Conservation (phyloP, 2,329 filamentous ascomycete genomes). For the Exophiala lecanii-corni region DNA sequence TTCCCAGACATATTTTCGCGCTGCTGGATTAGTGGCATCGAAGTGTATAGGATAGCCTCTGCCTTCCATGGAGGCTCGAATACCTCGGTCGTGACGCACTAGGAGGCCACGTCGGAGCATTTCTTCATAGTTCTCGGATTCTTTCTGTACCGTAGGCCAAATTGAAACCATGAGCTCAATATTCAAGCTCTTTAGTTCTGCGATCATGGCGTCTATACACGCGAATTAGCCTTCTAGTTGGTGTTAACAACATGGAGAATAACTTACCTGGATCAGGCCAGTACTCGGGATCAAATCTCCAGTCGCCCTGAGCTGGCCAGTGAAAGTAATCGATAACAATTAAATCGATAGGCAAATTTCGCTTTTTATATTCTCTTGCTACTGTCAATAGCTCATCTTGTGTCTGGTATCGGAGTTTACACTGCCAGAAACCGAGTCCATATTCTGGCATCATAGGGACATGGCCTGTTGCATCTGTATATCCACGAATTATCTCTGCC, state of each 20-base stretch:
- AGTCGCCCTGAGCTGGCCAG: conserved; percentile 62
- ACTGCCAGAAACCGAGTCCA: conserved; percentile 65
- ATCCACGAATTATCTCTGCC: conserved; percentile 51
- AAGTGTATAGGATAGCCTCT: conserved; percentile 57
- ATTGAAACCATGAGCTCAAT: conserved; percentile 66
- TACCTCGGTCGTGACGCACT: conserved; percentile 57
- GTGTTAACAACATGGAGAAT: neutral
- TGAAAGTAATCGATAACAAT: conserved; percentile 67
- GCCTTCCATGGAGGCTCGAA: conserved; percentile 55
- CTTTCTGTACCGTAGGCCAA: conserved; percentile 61
- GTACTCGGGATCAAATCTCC: conserved; percentile 59
- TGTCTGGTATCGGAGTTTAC: conserved; percentile 61
- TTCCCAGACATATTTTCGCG: conserved; percentile 56
- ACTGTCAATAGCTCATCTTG: conserved; percentile 59
- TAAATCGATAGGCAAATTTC: conserved; percentile 56
- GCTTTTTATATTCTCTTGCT: conserved; percentile 54
- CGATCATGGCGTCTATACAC: conserved; percentile 54
- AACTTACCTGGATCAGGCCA: conserved; percentile 58
- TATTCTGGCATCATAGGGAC: conserved; percentile 66
- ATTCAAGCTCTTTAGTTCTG: conserved; percentile 56
- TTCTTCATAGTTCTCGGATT: conserved; percentile 56
- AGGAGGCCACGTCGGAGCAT: conserved; percentile 59
- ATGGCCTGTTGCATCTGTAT: conserved; percentile 52
- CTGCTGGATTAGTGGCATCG: conserved; percentile 58
- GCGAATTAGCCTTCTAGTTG: neutral